Evolutionary conservation across 352 stramenopile species (phyloP), one percentile per base, ranked within the genome.

Genomic region (Phytophthora crassamura): DNA sequence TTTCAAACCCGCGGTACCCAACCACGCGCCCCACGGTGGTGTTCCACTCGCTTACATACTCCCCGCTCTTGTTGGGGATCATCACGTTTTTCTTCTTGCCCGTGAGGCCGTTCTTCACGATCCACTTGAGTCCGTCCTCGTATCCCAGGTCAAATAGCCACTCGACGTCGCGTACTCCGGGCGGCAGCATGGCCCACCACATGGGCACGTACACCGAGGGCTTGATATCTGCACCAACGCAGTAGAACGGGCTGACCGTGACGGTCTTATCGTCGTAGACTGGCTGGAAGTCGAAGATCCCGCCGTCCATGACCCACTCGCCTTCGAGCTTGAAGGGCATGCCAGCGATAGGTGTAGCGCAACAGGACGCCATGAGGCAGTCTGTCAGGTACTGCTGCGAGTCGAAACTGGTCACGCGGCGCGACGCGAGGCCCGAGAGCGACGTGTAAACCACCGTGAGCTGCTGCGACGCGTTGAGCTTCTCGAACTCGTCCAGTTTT

Each of bases 121-220:
- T 83, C 85, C 85, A 93, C 45, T 74, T 79, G 45, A 91, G 81
- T 3, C 79, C 82, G 45, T 93, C 86, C 60, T 88, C 80, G 42
- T 94, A 92, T n/a, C 87, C 87, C 33, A 94, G 54, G 39, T 95
- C 78, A 46, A 93, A 94, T 20, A 96, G 71, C 88, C 88, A 96
- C 61, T 91, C 67, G 43, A 96, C 80, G 50, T 92, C 82, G 14
- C 87, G 81, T 30, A 78, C 62, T 8, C 69, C 76, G 1, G 87
- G 85, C 20, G 88, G 88, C 25, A 90, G 74, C 40, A 95, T 6
- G 0, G 82, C 88, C 88, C 88, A 96, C 85, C 87, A 94, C 75
- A 95, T 87, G 0, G 88, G 88, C 48, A 96, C 84, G 63, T 95
- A 96, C 12, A 79, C 78, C 39, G 85, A 94, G 4, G 88, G 88